Base-by-base conservation (phyloP, 805 yeast genomes). In the Clavispora santaluciae region DNA sequence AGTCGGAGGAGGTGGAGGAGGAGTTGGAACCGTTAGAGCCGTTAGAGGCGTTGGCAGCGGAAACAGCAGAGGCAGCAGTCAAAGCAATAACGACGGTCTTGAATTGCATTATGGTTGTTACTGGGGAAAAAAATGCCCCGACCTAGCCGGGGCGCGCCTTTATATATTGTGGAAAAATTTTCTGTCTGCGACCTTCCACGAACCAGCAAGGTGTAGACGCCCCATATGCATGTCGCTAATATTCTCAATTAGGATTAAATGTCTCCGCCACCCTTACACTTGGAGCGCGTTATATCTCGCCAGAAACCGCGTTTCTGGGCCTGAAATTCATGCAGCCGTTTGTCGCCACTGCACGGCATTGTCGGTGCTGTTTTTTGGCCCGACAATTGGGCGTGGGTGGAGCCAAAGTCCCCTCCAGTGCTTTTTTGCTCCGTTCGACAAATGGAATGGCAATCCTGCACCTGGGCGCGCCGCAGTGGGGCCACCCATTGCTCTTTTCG, bases 41-140 rank as follows among this genome's bases (percentile, higher is more conserved):
- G 53, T 45, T 38, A 43, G 78, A 57, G 51, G 60, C 57, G 68
- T 67, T 68, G 50, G 79, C 79, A 56, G 87, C 86, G 58, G 78
- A 75, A 58, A 75, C 87, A 57, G 79, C 82, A 53, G 86, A 71
- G 54, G 72, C 78, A 53, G 86, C 79, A 67, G 87, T 80, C 66
- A 82, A 73, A 59, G 86, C 78, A 66, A 80, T 72, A 66, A 79
- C 66, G 63, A 82, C 70, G 66, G 77, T 66, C 62, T 76, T 73
- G 83, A 81, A 79, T 79, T 83, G 87, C 89, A 83, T 83, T 75
- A 44, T 66, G 31, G 13, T 6, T 37, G 31, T 18, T 12, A 17
- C 18, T 22, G 21, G 33, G n/a, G 21, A 31, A 37, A 22, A 25
- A 38, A 36, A 43, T 25, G 6, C 6, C n/a, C 4, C 16, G 9